Percentiles rank a stretch among this genome's conserved stretches.
Evolutionary conservation across 2,329 filamentous ascomycete species (phyloP).

Genomic region (Aureobasidium lini): DNA sequence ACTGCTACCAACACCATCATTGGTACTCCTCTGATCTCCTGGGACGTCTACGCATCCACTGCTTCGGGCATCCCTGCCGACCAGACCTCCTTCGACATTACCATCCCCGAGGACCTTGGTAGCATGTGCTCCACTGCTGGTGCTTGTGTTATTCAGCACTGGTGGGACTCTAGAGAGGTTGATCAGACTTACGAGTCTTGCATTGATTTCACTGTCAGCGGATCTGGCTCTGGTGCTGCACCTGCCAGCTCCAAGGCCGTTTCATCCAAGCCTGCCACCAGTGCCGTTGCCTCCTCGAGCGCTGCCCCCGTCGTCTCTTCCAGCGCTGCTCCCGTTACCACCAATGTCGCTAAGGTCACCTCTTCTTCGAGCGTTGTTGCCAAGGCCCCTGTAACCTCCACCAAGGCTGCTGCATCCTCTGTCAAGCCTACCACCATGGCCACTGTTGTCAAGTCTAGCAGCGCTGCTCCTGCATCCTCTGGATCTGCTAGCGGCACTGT

Average conservation of each 20-base stretch:
- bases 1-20: slow-evolving; percentile 46
- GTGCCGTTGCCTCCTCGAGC: slow-evolving; percentile 1
- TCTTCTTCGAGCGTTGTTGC: slow-evolving; percentile 1
- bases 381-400: neutral
- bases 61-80: slow-evolving; percentile 34
- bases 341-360: neutral
- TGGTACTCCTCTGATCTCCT: slow-evolving; percentile 47
- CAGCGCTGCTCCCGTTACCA: neutral
- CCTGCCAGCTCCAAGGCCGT: neutral
- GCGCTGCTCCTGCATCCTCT: slow-evolving; percentile 1
- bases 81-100: slow-evolving; percentile 46
- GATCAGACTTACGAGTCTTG: slow-evolving; percentile 58
- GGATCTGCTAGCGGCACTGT: neutral
- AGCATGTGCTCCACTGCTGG: slow-evolving; percentile 42
- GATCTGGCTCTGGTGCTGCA: slow-evolving; percentile 14
- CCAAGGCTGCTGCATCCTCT: neutral
- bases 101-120: slow-evolving; percentile 44
- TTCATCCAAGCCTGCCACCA: neutral
- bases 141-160: slow-evolving; percentile 54
- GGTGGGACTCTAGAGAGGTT: slow-evolving; percentile 49
- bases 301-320: slow-evolving; percentile 4
- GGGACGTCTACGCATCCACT: slow-evolving; percentile 48
- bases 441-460: slow-evolving; percentile 1
- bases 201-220: slow-evolving; percentile 48
- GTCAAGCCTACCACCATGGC: slow-evolving; percentile 4